Evolutionary conservation across 225 moss, liverwort and hornwort genomes (phyloP).

Genomic region (Marchantia polymorpha): DNA sequence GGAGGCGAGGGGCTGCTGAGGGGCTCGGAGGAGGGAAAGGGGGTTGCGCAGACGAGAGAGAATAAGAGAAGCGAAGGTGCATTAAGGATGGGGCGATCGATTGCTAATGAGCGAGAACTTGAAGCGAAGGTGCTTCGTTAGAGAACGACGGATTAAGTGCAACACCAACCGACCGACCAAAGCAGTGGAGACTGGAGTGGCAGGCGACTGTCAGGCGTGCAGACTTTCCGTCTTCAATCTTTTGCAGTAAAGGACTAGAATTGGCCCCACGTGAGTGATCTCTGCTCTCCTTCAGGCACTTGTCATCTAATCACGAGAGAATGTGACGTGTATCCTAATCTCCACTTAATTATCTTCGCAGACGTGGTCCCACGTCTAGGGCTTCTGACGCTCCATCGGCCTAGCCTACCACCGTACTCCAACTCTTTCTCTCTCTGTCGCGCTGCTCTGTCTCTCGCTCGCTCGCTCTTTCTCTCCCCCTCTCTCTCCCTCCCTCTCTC

Average conservation of each 20-base stretch:
- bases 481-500: not conserved
- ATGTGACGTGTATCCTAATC: slow-evolving; percentile 3
- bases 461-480: not conserved
- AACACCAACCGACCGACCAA: not conserved
- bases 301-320: slow-evolving; percentile 3
- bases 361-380: slow-evolving; percentile 3
- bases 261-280: not conserved
- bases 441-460: not conserved
- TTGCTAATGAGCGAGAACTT: too few species aligned
- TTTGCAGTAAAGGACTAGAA: not conserved
- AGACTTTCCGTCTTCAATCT: not conserved
- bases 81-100: not conserved
- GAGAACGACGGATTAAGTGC: not conserved
- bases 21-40: not conserved
- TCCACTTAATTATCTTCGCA: not conserved
- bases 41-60: not conserved
- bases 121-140: not conserved
- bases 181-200: not conserved
- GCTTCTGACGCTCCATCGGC: not conserved
- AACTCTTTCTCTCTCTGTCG: not conserved
- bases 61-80: not conserved
- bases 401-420: not conserved
- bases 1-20: not conserved
- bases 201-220: not conserved
- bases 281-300: not conserved